A percentile compares a stretch with the other conserved stretches of the same genome.
Evolutionary conservation across 163 green algal genomes (phyloP).

Genomic region (Trebouxia gelatinosa): DNA sequence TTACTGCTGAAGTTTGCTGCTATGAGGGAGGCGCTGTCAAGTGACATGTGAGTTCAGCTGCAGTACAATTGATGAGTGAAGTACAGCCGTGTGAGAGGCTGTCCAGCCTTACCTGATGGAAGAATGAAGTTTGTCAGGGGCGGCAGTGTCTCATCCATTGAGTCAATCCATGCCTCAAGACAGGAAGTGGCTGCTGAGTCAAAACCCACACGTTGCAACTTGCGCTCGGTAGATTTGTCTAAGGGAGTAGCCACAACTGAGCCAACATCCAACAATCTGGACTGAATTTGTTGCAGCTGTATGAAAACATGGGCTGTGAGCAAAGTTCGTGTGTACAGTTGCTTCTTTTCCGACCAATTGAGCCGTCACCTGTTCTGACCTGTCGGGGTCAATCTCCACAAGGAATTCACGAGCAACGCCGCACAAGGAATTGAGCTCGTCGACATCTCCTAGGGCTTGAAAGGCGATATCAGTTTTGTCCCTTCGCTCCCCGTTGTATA

Average conservation of each 20-base stretch:
- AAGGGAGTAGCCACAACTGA: constrained; percentile 86
- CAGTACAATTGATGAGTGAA: too few relatives aligned
- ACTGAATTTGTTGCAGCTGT: constrained; percentile 85
- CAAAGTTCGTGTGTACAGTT: too few relatives aligned
- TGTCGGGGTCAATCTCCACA: constrained; percentile 1
- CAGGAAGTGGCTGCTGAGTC: constrained; percentile 38
- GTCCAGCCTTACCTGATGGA: constrained; percentile 62
- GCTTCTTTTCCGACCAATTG: background rate
- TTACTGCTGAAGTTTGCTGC: too few relatives aligned
- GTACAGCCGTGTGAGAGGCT: constrained; percentile 1
- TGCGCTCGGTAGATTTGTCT: constrained; percentile 51
- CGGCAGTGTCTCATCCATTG: constrained; percentile 74
- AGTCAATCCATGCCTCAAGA: constrained; percentile 94
- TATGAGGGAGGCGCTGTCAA: too few relatives aligned
- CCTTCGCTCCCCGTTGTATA: constrained; percentile 81
- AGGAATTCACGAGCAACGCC: constrained; percentile 66
- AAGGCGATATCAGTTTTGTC: constrained; percentile 79
- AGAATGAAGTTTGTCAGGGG: constrained; percentile 92
- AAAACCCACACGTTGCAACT: constrained; percentile 73
- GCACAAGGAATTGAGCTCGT: constrained; percentile 90
- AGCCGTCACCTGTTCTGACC: constrained; percentile 1
- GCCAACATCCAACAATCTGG: constrained; percentile 87
- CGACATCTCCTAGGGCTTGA: constrained; percentile 88
- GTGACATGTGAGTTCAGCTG: too few relatives aligned
- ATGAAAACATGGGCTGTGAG: too few relatives aligned